These are phyloP conservation scores for Suillus americanus DNA, from an alignment of 768 basidiomycete species.

Conservation along the genomic window DNA sequence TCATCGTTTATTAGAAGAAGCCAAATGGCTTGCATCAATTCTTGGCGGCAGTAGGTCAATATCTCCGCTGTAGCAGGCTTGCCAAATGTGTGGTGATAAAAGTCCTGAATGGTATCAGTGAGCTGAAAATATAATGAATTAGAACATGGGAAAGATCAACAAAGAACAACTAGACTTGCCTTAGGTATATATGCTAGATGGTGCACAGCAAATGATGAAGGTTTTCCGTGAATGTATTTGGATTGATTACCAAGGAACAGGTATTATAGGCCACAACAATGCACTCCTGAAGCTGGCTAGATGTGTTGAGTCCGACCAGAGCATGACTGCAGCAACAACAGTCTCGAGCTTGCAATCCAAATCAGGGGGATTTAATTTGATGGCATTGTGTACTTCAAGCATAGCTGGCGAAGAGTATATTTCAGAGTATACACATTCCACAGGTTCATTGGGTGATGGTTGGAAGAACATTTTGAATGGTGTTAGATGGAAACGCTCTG, in stretches of 20 bases:
- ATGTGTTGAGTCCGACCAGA: conserved; percentile 27
- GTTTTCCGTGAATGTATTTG: conserved; percentile 10
- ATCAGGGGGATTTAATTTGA: conserved; percentile 7
- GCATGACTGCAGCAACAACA: conserved; percentile 18
- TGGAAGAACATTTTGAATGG: conserved; percentile 18
- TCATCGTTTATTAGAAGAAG: conserved; percentile 21
- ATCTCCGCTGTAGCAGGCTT: not conserved
- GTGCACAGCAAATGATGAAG: conserved; percentile 13
- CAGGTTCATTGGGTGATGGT: conserved; percentile 2
- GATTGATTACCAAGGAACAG: conserved; percentile 8
- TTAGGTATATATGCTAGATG: conserved; percentile 23
- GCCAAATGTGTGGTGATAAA: conserved; percentile 3
- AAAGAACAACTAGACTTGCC: not conserved
- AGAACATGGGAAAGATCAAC: too few species aligned
- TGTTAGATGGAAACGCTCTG: conserved; percentile 12
- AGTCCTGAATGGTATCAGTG: conserved; percentile 13
- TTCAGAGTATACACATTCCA: conserved; percentile 21
- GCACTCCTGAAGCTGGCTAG: conserved; percentile 20
- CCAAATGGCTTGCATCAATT: conserved; percentile 28
- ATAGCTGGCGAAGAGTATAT: conserved; percentile 20
- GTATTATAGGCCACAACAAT: conserved; percentile 15
- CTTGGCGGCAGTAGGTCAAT: conserved; percentile 15
- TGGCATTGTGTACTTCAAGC: conserved; percentile 13
- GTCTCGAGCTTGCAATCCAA: conserved; percentile 16
- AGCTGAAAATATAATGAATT: conserved; percentile 9